These are phyloP conservation scores for Fusarium pseudoanthophilum DNA, from an alignment of 2,329 filamentous ascomycete species.

Conservation along the genomic window DNA sequence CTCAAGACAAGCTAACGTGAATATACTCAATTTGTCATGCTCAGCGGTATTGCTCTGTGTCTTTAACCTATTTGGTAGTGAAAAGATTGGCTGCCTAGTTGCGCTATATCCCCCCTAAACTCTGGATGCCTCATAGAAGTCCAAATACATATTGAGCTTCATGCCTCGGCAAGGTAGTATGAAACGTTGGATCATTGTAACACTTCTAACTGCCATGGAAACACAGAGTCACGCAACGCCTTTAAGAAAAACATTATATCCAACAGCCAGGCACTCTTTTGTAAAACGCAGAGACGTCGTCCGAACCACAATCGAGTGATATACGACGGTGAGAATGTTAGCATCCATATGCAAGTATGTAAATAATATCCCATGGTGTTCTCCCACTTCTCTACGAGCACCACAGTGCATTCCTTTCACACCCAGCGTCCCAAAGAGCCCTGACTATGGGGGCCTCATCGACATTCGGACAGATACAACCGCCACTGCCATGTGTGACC, in stretches of 20 bases:
- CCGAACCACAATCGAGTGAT: neutral
- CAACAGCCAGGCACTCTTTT: conserved; percentile 5
- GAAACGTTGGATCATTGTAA: conserved; percentile 19
- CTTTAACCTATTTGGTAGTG: neutral
- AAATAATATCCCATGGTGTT: neutral
- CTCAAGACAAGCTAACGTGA: too few relatives aligned
- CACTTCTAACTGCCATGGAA: conserved; percentile 22
- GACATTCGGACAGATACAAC: neutral
- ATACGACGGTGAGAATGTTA: neutral
- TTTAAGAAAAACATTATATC: neutral
- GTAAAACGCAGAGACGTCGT: neutral
- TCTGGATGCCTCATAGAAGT: neutral
- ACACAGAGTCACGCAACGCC: conserved; percentile 16
- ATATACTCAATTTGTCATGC: neutral
- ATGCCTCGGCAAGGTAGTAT: conserved; percentile 7
- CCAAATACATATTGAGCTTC: neutral
- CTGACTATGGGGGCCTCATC: neutral
- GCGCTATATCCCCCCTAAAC: neutral
- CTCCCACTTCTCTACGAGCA: neutral
- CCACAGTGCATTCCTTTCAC: neutral
- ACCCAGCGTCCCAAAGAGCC: neutral
- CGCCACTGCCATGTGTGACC: conserved; percentile 16
- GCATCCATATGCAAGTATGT: neutral
- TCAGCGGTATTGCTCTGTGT: neutral
- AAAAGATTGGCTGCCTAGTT: neutral